phyloP scores from a whole-genome alignment of 2,329 filamentous ascomycete genomes.

The Podosphaera fusca region DNA sequence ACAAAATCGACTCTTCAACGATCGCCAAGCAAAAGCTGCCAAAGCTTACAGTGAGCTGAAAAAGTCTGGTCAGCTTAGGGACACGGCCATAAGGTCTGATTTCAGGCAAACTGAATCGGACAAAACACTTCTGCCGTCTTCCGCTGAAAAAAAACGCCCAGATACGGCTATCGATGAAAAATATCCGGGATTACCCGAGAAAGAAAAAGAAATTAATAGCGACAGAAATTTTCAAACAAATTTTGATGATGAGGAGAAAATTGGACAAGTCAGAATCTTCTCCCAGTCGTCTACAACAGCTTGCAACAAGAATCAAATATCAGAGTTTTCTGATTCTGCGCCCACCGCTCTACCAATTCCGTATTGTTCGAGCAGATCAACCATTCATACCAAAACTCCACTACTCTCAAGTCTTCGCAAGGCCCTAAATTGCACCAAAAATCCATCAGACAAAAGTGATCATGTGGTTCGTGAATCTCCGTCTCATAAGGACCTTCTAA shows the following conservation, averaged over 20 bases:
- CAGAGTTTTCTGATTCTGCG: neutral
- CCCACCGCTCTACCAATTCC: constrained; percentile 3
- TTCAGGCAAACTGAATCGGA: neutral
- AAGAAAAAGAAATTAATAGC: neutral
- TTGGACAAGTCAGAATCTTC: constrained; percentile 9
- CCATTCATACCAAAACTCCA: constrained; percentile 5
- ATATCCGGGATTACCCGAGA: neutral
- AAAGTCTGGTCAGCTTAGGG: constrained; percentile 21
- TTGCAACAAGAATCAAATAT: neutral
- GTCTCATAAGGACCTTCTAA: constrained; percentile 31
- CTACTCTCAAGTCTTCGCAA: constrained; percentile 9
- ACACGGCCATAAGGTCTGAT: constrained; percentile 8
- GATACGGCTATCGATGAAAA: constrained; percentile 9
- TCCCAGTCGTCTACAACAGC: constrained; percentile 6
- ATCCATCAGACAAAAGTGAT: neutral
- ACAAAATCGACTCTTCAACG: constrained; percentile 21
- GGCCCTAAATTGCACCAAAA: constrained; percentile 3
- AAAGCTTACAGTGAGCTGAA: constrained; percentile 30
- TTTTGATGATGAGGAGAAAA: constrained; percentile 3
- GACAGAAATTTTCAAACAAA: constrained; percentile 3
- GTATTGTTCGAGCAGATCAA: constrained; percentile 5
- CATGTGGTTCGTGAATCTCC: constrained; percentile 15
- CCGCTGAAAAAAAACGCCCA: constrained; percentile 11
- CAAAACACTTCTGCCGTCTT: neutral
- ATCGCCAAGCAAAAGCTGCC: constrained; percentile 23